These are phyloP conservation scores for Xylaria digitata DNA, from an alignment of 2,329 filamentous ascomycete genomes.

Conservation along the genomic window DNA sequence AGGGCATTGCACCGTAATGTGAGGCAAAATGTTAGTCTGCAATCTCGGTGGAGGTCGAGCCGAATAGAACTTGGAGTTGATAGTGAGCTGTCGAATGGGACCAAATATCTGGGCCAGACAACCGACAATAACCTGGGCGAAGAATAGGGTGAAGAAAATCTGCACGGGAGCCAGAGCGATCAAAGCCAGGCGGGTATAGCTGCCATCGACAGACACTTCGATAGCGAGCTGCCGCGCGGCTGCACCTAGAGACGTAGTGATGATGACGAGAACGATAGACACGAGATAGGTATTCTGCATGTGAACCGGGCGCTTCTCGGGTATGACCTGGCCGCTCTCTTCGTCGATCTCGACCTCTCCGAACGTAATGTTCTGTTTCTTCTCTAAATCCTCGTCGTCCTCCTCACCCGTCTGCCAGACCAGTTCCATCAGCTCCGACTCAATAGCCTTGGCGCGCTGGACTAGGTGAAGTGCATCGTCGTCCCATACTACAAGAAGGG, in stretches of 20 bases:
- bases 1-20: constrained; percentile 85
- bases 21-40: constrained; percentile 68
- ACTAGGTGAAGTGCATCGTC: constrained; percentile 80
- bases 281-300: constrained; percentile 77
- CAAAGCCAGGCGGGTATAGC: constrained; percentile 72
- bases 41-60: constrained; percentile 74
- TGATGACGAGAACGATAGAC: constrained; percentile 71
- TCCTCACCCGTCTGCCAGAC: constrained; percentile 73
- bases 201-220: constrained; percentile 73
- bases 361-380: constrained; percentile 57
- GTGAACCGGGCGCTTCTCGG: constrained; percentile 74
- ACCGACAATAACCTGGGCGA: constrained; percentile 80
- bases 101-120: constrained; percentile 81
- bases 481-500: constrained; percentile 82
- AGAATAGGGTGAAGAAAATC: constrained; percentile 85
- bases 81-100: constrained; percentile 76
- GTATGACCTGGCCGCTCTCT: constrained; percentile 75
- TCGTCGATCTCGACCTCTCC: constrained; percentile 72
- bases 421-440: constrained; percentile 80
- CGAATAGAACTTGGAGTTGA: constrained; percentile 86
- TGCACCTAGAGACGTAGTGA: constrained; percentile 74
- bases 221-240: constrained; percentile 77
- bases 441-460: constrained; percentile 75
- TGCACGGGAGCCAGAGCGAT: constrained; percentile 75
- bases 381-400: constrained; percentile 66